phyloP scores from a whole-genome alignment of 1,284 basidiomycete species.

The Pseudozyma sp. region DNA sequence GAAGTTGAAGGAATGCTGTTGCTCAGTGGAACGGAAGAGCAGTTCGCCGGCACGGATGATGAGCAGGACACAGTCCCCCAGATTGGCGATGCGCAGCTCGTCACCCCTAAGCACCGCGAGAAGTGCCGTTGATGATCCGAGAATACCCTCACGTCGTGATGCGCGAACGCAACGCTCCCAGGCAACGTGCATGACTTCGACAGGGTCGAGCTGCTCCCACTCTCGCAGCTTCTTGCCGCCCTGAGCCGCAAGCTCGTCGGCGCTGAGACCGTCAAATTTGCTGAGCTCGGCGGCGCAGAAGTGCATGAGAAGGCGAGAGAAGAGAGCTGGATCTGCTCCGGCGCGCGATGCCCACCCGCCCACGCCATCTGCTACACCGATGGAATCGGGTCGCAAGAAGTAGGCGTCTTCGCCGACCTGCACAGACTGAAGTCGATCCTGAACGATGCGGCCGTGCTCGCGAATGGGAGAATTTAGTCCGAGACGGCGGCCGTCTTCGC shows the following conservation, averaged over 20 bases:
- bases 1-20: slow-evolving; percentile 96
- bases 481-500: slow-evolving; percentile 34
- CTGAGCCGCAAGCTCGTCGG: slow-evolving; percentile 43
- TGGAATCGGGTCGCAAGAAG: slow-evolving; percentile 81
- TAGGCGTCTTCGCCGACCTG: slow-evolving; percentile 88
- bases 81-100: slow-evolving; percentile 86
- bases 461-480: slow-evolving; percentile 62
- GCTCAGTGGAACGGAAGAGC: slow-evolving; percentile 88
- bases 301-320: slow-evolving; percentile 87
- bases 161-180: slow-evolving; percentile 72
- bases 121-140: slow-evolving; percentile 73
- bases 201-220: slow-evolving; percentile 70
- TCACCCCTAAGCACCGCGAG: slow-evolving; percentile 76
- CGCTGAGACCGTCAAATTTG: slow-evolving; percentile 40
- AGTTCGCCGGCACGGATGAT: slow-evolving; percentile 82
- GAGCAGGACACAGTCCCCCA: slow-evolving; percentile 87
- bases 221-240: slow-evolving; percentile 49
- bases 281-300: slow-evolving; percentile 76
- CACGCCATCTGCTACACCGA: slow-evolving; percentile 89
- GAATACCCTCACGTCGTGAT: slow-evolving; percentile 71
- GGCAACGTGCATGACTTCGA: slow-evolving; percentile 74
- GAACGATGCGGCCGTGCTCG: slow-evolving; percentile 61
- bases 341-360: slow-evolving; percentile 81
- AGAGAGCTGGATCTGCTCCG: slow-evolving; percentile 77
- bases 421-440: slow-evolving; percentile 71